Conservation (phyloP, 1,139 yeast genomes). For the Groenewaldozyma auringiensis region DNA sequence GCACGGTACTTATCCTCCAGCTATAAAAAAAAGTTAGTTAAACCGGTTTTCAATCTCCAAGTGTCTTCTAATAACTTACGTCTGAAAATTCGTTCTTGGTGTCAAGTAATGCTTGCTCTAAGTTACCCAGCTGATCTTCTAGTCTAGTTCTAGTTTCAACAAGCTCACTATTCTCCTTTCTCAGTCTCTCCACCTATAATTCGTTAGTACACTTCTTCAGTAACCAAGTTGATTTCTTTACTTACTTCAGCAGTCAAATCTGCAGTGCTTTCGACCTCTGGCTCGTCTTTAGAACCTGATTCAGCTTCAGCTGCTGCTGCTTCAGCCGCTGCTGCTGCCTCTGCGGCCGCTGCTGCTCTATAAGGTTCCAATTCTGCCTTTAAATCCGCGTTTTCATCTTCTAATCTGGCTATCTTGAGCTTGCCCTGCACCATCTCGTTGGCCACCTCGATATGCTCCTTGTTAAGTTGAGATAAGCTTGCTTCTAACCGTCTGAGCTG, state of each 20-base stretch:
- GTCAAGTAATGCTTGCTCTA: slow-evolving; percentile 30
- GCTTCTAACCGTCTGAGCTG: slow-evolving; percentile 71
- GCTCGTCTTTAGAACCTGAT: slow-evolving; percentile 1
- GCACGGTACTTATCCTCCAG: slow-evolving; percentile 23
- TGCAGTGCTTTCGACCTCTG: no score
- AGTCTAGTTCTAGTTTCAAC: slow-evolving; percentile 29
- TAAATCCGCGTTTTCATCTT: slow-evolving; percentile 56
- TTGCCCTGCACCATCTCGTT: slow-evolving; percentile 64
- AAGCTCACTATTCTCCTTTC: slow-evolving; percentile 39
- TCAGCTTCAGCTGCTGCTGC: slow-evolving; percentile 10
- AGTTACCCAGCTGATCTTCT: slow-evolving; percentile 27
- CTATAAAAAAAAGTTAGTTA: slow-evolving; percentile 8
- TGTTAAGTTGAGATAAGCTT: slow-evolving; percentile 57
- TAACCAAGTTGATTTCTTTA: no score
- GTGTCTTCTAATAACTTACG: slow-evolving; percentile 10
- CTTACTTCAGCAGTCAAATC: no score
- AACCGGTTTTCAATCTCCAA: not conserved
- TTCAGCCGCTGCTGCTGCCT: slow-evolving; percentile 15
- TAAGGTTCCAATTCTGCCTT: slow-evolving; percentile 47
- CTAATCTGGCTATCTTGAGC: slow-evolving; percentile 55
- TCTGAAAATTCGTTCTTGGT: slow-evolving; percentile 21
- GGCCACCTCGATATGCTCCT: slow-evolving; percentile 72
- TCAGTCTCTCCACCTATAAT: slow-evolving; percentile 49
- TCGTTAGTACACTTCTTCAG: slow-evolving; percentile 18
- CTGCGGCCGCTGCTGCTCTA: slow-evolving; percentile 25